phyloP scores from a whole-genome alignment of 306 rosid genomes.

The Lathyrus oleraceus region DNA sequence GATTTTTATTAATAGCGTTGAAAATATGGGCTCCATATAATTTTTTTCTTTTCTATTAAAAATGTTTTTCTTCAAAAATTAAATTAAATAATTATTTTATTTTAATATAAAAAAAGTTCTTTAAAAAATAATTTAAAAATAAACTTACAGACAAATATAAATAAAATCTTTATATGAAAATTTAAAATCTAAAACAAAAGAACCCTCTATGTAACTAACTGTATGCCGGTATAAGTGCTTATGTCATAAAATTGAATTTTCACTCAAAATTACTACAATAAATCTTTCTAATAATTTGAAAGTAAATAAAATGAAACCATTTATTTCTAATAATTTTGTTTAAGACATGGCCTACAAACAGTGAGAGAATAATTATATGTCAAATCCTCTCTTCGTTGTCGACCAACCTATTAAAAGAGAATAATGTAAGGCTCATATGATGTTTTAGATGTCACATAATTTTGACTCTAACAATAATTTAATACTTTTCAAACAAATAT shows the following conservation, averaged over 20 bases:
- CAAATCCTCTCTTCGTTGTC: not conserved
- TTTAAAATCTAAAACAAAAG: no score
- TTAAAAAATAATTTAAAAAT: no score
- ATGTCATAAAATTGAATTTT: not conserved
- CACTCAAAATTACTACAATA: not conserved
- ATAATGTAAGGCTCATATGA: not conserved
- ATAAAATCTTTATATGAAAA: no score
- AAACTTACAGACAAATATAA: no score
- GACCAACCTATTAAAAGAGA: not conserved
- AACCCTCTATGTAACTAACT: no score
- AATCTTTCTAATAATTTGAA: not conserved
- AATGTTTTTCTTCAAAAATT: no score
- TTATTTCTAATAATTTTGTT: not conserved
- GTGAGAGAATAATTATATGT: not conserved
- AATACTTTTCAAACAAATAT: not conserved
- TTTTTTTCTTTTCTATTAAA: no score
- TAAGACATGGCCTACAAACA: not conserved
- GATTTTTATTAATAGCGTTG: no score
- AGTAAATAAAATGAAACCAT: not conserved
- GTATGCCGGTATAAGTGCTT: not conserved
- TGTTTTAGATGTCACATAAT: slow-evolving; percentile 3
- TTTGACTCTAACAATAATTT: not conserved
- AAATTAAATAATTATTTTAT: no score
- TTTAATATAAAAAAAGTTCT: no score
- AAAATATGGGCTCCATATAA: no score